Conservation (phyloP, 345 rosid species). For the Salix brachista region DNA sequence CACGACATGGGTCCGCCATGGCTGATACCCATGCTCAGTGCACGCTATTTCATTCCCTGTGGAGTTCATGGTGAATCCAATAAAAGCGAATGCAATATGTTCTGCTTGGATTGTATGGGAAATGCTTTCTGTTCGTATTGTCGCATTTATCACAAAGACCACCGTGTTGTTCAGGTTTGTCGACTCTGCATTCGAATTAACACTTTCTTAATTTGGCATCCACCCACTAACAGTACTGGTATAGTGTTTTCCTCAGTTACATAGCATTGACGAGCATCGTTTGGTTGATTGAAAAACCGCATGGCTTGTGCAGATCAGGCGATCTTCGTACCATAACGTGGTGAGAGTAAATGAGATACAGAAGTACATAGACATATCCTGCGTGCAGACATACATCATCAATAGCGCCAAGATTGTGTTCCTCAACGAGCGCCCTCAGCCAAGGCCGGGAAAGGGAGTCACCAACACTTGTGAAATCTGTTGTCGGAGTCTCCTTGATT, state of each 20-base stretch:
- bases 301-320: conserved; percentile 58
- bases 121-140: conserved; percentile 75
- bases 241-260: background rate
- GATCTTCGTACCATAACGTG: conserved; percentile 94
- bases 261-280: too few species aligned
- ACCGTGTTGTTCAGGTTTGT: conserved; percentile 71
- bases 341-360: conserved; percentile 87
- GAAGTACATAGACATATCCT: conserved; percentile 73
- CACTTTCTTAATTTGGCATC: background rate
- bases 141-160: conserved; percentile 54
- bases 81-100: conserved; percentile 85
- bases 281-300: background rate
- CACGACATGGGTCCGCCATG: conserved; percentile 51
- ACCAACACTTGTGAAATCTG: conserved; percentile 88
- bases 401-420: conserved; percentile 91
- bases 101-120: conserved; percentile 71
- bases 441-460: conserved; percentile 89
- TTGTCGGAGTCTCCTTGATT: conserved; percentile 82
- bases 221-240: background rate
- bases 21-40: conserved; percentile 68
- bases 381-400: conserved; percentile 84
- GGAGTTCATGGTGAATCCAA: conserved; percentile 53
- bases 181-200: background rate
- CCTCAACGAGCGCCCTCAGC: conserved; percentile 84
- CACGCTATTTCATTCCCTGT: conserved; percentile 69